Percentiles rank a stretch among this genome's conserved stretches.
Evolutionary conservation across 192 early-diverging fungal species (phyloP).

Genomic region (Rhizophagus sp.): DNA sequence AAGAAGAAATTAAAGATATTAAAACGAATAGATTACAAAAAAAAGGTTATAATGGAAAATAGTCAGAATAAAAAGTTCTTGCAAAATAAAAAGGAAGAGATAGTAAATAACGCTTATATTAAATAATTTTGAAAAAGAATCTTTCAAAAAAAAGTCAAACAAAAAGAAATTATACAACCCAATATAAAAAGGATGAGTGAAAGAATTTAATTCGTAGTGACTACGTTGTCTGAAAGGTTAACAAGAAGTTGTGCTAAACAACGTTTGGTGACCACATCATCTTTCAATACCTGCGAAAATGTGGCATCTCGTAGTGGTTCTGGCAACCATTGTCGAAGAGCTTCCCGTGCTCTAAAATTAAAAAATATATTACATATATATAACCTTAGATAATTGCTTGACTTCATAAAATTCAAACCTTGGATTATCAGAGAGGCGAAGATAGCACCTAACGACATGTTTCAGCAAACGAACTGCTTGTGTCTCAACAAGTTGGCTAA

Average conservation of each 20-base stretch:
- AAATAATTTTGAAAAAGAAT: conserved; percentile 1
- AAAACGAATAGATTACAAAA: conserved; percentile 11
- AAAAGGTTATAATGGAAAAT: neutral
- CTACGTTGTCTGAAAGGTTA: conserved; percentile 52
- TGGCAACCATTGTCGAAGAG: conserved; percentile 87
- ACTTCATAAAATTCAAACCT: conserved; percentile 35
- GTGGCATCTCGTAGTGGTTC: conserved; percentile 87
- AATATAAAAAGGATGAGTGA: neutral
- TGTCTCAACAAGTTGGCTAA: conserved; percentile 84
- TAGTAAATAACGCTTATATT: no score
- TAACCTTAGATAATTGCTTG: neutral
- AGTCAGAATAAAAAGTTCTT: conserved; percentile 4
- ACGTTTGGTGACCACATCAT: conserved; percentile 88
- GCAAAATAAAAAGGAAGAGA: no score
- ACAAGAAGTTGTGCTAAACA: conserved; percentile 70
- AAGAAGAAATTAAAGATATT: conserved; percentile 1
- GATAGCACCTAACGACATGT: conserved; percentile 91
- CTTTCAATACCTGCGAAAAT: conserved; percentile 81
- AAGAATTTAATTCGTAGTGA: conserved; percentile 20
- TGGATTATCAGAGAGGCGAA: conserved; percentile 91
- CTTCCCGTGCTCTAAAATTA: conserved; percentile 73
- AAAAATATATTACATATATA: neutral
- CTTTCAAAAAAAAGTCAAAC: neutral
- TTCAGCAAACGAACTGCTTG: conserved; percentile 87
- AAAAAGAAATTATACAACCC: conserved; percentile 19